Percentiles rank a stretch among this genome's conserved stretches.
Evolutionary conservation across 805 yeast species (phyloP).

Genomic region (Hyphopichia homilentoma): DNA sequence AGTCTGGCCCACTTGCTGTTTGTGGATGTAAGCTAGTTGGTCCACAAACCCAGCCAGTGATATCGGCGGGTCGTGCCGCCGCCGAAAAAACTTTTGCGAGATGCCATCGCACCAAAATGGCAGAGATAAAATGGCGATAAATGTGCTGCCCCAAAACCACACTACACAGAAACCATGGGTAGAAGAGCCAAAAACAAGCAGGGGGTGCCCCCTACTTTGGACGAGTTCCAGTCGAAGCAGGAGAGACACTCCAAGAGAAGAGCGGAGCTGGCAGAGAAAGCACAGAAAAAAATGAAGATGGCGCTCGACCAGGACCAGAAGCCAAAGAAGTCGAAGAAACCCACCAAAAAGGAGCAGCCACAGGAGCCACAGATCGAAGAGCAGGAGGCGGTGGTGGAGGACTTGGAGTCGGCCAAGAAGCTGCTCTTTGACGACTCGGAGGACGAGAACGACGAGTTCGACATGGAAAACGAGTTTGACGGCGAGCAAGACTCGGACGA

Average conservation of each 20-base stretch:
- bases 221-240: constrained; percentile 60
- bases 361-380: constrained; percentile 59
- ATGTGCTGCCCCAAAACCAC: no score
- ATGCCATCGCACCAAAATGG: constrained; percentile 7
- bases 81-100: no score
- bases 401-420: constrained; percentile 65
- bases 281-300: constrained; percentile 10
- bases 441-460: constrained; percentile 49
- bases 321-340: constrained; percentile 6
- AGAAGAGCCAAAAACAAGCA: constrained; percentile 91
- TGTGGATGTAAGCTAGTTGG: no score
- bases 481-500: constrained; percentile 42
- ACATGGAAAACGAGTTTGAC: constrained; percentile 14
- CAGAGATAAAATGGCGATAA: neutral
- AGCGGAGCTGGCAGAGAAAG: constrained; percentile 25
- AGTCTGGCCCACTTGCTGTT: no score
- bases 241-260: constrained; percentile 38
- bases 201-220: constrained; percentile 85
- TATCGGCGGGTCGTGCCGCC: no score
- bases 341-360: constrained; percentile 30
- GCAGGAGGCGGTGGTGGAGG: no score
- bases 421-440: constrained; percentile 75
- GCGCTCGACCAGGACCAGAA: no score
- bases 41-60: no score
- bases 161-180: no score